These are phyloP conservation scores for Colletotrichum musae DNA, from an alignment of 2,329 filamentous ascomycete genomes.

Conservation along the genomic window DNA sequence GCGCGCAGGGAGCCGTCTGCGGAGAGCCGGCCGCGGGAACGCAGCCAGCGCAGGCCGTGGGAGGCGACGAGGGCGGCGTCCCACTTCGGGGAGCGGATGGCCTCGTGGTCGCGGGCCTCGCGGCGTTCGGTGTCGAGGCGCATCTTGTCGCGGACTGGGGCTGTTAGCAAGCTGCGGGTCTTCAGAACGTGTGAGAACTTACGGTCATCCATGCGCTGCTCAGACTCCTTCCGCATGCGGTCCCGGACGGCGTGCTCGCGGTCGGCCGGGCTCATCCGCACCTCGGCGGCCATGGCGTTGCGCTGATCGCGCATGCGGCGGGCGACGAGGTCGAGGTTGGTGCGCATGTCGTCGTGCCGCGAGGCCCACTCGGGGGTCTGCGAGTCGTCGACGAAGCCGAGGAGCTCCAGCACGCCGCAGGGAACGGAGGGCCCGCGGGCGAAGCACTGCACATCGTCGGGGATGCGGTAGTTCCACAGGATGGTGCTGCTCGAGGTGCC, in stretches of 20 bases:
- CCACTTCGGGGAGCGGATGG: slow-evolving; percentile 69
- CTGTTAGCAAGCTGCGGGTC: slow-evolving; percentile 19
- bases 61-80: slow-evolving; percentile 62
- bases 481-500: slow-evolving; percentile 68
- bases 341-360: slow-evolving; percentile 54
- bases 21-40: slow-evolving; percentile 33
- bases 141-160: slow-evolving; percentile 58
- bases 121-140: slow-evolving; percentile 57
- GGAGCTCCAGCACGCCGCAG: slow-evolving; percentile 71
- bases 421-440: slow-evolving; percentile 67
- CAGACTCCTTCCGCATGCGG: slow-evolving; percentile 57
- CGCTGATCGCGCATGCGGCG: slow-evolving; percentile 57
- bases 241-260: slow-evolving; percentile 58
- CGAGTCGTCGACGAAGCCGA: slow-evolving; percentile 63
- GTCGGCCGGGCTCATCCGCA: slow-evolving; percentile 58
- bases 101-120: slow-evolving; percentile 63
- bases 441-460: slow-evolving; percentile 65
- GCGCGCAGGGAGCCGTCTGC: slow-evolving; percentile 52
- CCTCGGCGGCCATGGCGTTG: slow-evolving; percentile 59
- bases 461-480: slow-evolving; percentile 73
- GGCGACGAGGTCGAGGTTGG: slow-evolving; percentile 53
- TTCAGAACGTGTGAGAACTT: slow-evolving; percentile 44
- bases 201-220: slow-evolving; percentile 63
- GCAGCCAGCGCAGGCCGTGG: slow-evolving; percentile 61
- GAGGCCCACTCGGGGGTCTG: slow-evolving; percentile 70